A percentile compares a stretch with the other conserved stretches of the same genome.
Conservation (phyloP, 768 basidiomycete genomes). For the Psilocybe cubensis region DNA sequence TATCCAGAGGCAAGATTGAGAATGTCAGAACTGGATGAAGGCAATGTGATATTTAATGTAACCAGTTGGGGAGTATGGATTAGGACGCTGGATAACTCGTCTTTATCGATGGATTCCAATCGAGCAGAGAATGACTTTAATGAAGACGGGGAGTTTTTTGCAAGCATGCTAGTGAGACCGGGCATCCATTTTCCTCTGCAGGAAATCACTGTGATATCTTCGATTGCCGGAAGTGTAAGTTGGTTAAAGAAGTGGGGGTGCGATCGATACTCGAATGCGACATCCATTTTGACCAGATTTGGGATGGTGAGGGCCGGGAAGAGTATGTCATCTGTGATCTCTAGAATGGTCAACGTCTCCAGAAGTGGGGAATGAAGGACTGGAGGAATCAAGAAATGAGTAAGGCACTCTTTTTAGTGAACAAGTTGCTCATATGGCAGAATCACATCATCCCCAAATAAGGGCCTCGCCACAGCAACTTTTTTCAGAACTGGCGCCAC, state of each 20-base stretch:
- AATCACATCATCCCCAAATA: conserved; percentile 14
- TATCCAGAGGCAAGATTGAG: conserved; percentile 8
- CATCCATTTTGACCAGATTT: conserved; percentile 18
- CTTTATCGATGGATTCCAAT: conserved; percentile 11
- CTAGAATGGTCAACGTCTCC: conserved; percentile 22
- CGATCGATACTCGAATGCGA: conserved; percentile 23
- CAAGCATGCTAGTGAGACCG: conserved; percentile 17
- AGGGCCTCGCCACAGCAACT: conserved; percentile 20
- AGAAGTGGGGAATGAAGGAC: conserved; percentile 18
- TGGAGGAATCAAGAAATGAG: conserved; percentile 9
- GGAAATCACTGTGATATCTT: conserved; percentile 22
- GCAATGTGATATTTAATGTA: conserved; percentile 19
- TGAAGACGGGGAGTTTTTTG: conserved; percentile 6
- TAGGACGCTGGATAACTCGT: conserved; percentile 17
- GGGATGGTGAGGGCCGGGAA: conserved; percentile 24
- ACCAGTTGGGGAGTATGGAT: conserved; percentile 16
- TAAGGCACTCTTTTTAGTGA: conserved; percentile 23
- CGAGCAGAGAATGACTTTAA: conserved; percentile 22
- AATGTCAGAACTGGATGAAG: conserved; percentile 8
- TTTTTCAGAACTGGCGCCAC: conserved; percentile 22
- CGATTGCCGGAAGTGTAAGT: conserved; percentile 24
- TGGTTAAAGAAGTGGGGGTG: conserved; percentile 17
- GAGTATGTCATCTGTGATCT: conserved; percentile 15
- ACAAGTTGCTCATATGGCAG: conserved; percentile 25
- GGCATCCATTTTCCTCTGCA: conserved; percentile 16